Conservation (phyloP, 2,329 filamentous ascomycete genomes). For the Ilyonectria mors-panacis region DNA sequence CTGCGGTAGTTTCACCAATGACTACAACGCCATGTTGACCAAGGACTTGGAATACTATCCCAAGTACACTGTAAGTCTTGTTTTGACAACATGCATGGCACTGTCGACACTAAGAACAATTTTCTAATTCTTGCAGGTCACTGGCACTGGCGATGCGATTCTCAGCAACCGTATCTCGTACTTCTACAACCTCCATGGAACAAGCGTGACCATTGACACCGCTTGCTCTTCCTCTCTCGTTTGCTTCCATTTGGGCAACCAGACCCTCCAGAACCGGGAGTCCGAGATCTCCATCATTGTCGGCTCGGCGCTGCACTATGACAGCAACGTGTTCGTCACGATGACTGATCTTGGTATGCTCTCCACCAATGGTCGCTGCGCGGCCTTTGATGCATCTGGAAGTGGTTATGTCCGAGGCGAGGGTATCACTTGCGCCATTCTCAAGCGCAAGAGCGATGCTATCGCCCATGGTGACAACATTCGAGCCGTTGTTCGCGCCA, state of each 20-base stretch:
- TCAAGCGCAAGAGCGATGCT: slow-evolving; percentile 28
- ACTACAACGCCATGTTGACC: slow-evolving; percentile 44
- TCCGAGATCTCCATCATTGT: slow-evolving; percentile 54
- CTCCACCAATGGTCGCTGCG: slow-evolving; percentile 42
- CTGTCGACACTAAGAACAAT: neutral
- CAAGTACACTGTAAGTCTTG: slow-evolving; percentile 47
- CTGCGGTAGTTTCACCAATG: slow-evolving; percentile 50
- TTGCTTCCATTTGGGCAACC: slow-evolving; percentile 38
- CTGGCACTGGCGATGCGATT: slow-evolving; percentile 41
- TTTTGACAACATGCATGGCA: slow-evolving; percentile 44
- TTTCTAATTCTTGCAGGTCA: slow-evolving; percentile 25
- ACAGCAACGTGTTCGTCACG: slow-evolving; percentile 40
- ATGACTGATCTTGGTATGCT: slow-evolving; percentile 49
- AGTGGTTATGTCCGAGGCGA: slow-evolving; percentile 41
- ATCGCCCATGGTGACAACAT: slow-evolving; percentile 22
- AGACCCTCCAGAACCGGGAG: slow-evolving; percentile 52
- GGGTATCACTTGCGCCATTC: slow-evolving; percentile 44
- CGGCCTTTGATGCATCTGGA: slow-evolving; percentile 54
- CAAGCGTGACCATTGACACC: slow-evolving; percentile 51
- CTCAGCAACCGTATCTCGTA: slow-evolving; percentile 53
- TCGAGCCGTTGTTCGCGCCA: slow-evolving; percentile 27
- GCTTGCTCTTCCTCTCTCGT: slow-evolving; percentile 56
- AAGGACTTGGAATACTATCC: slow-evolving; percentile 52
- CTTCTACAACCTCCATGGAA: slow-evolving; percentile 55
- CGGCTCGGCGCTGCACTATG: slow-evolving; percentile 41